Conservation (phyloP, 441 rosid genomes). For the Pelargonium cotyledonis region DNA sequence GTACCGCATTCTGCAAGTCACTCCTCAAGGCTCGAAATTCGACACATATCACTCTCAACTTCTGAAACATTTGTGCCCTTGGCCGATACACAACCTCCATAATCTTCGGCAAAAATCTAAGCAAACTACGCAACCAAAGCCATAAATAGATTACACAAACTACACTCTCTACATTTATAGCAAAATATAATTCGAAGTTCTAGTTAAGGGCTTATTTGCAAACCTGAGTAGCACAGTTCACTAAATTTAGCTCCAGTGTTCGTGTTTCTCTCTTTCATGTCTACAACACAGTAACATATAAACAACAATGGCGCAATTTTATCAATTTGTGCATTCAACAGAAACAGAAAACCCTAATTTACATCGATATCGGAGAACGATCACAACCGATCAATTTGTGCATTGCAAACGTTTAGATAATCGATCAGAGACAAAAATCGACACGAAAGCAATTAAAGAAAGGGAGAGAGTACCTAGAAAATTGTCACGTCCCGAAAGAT, state of each 20-base stretch:
- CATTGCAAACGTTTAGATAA: neutral
- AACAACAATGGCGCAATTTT: neutral
- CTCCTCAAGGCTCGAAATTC: constrained; percentile 62
- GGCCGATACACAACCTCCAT: constrained; percentile 70
- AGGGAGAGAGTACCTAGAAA: neutral
- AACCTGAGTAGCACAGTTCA: constrained; percentile 74
- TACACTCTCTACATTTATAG: constrained; percentile 1
- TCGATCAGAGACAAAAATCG: neutral
- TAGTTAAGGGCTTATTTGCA: constrained; percentile 18
- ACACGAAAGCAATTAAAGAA: neutral
- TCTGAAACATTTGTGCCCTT: constrained; percentile 51
- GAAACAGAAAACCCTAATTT: neutral
- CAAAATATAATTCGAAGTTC: neutral
- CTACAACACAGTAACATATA: constrained; percentile 33
- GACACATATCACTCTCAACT: constrained; percentile 65
- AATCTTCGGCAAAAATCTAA: constrained; percentile 41
- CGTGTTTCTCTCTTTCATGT: constrained; percentile 72
- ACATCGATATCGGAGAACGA: neutral
- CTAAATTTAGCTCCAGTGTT: constrained; percentile 53
- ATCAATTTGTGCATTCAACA: neutral
- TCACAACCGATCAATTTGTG: neutral
- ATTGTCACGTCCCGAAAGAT: neutral
- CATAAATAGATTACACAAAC: constrained; percentile 9
- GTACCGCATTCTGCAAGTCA: constrained; percentile 86
- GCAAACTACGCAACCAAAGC: constrained; percentile 13